These are phyloP conservation scores for Chaetomiaceae sp. DNA, from an alignment of 2,329 filamentous ascomycete species.

Conservation along the genomic window DNA sequence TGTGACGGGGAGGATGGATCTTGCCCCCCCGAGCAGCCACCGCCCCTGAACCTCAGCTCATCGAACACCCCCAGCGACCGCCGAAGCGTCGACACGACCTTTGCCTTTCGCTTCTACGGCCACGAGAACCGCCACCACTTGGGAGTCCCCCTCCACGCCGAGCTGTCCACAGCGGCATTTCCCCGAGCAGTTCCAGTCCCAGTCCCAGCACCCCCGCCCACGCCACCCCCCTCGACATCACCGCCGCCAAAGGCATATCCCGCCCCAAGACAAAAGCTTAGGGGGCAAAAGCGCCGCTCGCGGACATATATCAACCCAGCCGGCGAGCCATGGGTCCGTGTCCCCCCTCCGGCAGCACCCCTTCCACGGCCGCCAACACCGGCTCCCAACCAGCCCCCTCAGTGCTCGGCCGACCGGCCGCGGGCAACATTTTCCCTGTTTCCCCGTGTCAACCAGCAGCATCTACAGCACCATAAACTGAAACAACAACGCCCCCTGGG, in stretches of 20 bases:
- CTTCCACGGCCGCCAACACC: constrained; percentile 4
- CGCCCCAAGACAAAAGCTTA: not conserved
- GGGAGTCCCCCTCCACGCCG: constrained; percentile 2
- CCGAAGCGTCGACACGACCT: constrained; percentile 17
- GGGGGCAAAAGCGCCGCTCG: no score
- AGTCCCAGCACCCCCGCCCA: not conserved
- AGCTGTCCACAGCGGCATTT: constrained; percentile 11
- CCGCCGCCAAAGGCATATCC: not conserved
- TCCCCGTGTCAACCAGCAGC: not conserved
- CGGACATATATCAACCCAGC: constrained; percentile 16
- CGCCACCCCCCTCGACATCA: constrained; percentile 1
- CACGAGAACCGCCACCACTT: constrained; percentile 2
- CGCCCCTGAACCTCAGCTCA: not conserved
- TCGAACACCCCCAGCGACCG: not conserved
- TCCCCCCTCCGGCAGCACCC: constrained; percentile 11
- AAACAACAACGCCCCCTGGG: no score
- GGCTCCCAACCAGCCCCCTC: no score
- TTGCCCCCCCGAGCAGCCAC: not conserved
- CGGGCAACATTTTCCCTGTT: constrained; percentile 11
- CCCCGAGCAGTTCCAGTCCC: not conserved
- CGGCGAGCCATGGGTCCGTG: constrained; percentile 16
- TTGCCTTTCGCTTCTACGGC: constrained; percentile 17
- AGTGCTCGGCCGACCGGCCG: not conserved
- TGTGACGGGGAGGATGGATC: not conserved
- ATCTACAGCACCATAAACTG: not conserved